Percentiles rank a stretch among this genome's conserved stretches.
Conservation (phyloP, 2,329 filamentous ascomycete genomes). For the Aspergillus texensis region DNA sequence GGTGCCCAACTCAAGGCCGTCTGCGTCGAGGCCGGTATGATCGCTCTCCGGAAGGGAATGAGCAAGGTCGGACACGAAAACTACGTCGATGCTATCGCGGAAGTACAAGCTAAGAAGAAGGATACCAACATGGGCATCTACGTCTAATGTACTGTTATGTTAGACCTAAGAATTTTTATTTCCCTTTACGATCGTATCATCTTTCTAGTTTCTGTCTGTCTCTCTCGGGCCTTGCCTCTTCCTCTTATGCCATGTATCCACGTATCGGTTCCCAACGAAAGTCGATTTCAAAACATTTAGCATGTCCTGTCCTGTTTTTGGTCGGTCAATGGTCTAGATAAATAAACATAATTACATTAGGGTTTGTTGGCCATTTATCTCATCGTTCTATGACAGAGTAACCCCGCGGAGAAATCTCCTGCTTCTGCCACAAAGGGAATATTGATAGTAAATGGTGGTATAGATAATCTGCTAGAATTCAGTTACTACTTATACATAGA, state of each 20-base stretch:
- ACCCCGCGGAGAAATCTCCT: too few species aligned
- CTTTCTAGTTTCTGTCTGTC: neutral
- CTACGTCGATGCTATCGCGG: constrained; percentile 96
- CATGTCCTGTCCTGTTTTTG: neutral
- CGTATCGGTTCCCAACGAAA: constrained; percentile 7
- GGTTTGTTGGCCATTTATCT: too few species aligned
- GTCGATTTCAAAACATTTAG: neutral
- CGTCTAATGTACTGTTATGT: constrained; percentile 31
- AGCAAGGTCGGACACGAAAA: constrained; percentile 98
- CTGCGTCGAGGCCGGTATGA: constrained; percentile 99
- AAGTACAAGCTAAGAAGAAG: constrained; percentile 90
- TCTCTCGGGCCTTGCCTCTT: neutral
- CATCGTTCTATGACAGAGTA: too few species aligned
- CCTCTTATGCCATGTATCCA: constrained; percentile 13
- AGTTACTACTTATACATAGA: too few species aligned
- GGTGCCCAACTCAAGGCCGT: constrained; percentile 98
- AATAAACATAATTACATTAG: neutral
- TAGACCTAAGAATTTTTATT: neutral
- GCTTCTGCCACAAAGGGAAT: too few species aligned
- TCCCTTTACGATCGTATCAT: constrained; percentile 10
- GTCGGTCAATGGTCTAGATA: constrained; percentile 2
- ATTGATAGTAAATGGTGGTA: too few species aligned
- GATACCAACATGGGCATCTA: constrained; percentile 60
- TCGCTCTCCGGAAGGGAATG: constrained; percentile 89
- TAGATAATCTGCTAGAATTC: too few species aligned